Base-by-base conservation (phyloP, 23 red algal species). In the Pyropia yezoensis region DNA sequence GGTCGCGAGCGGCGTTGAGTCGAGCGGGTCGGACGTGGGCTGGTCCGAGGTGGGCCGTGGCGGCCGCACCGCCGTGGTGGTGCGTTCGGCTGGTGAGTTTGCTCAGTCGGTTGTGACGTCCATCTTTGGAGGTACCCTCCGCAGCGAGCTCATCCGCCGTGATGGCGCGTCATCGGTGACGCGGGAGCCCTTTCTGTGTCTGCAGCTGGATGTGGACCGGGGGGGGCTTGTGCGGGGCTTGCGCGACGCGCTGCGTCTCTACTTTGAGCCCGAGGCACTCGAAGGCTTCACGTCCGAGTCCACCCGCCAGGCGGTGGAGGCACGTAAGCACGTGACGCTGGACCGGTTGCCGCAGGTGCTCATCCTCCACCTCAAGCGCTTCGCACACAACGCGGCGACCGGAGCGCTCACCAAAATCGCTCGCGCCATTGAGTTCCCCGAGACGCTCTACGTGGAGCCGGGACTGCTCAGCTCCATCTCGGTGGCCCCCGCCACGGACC, bases 351-450 rank as follows among this genome's bases (percentile, higher is more conserved):
- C 91, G 49, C 32, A 27, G 29, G 84, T 89, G 69, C 75, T 96
- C 14, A 77, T 96, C 20, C 27, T 96, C 52, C 78, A 89, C 27
- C 73, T 96, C 18, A 96, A 96, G 65, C 72, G 91, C 19, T 96
- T 96, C 62, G 45, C 77, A 23, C 63, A 70, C 45, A 80, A 79
- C 33, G 33, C 63, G 16, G 78, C 57, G 0, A 83, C 79, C 45
- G 69, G 66, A 7, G 64, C 68, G 20, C 61, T 71, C 25, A 54
- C 59, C 54, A 96, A 96, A 64, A 54, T 89, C 54, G 25, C 7
- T 50, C 71, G 83, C 18, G 50, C 49, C 24, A 39, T 96, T 27
- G 45, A 63, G 32, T 89, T 82, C 39, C 69, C 84, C 11, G 58
- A 77, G 54, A 13, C 19, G n/a, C 22, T 96, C 14, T 54, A 52